Evolutionary conservation across 164 flowering plant genomes (phyloP).

Genomic region (Vitis amurensis): DNA sequence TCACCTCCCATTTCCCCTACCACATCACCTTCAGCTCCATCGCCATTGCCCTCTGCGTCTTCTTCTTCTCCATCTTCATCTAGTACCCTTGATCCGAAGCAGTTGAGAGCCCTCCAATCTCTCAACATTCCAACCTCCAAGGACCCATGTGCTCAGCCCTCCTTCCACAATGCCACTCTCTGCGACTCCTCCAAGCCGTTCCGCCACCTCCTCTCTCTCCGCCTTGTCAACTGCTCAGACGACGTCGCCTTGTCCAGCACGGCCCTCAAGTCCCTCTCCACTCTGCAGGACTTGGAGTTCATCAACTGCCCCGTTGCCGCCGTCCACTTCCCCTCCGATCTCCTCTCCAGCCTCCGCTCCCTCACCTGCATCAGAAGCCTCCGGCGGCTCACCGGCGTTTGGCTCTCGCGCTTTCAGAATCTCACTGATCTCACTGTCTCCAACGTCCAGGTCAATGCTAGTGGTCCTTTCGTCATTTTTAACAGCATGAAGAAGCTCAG

Average conservation of each 20-base stretch:
- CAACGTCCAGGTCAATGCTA: constrained; percentile 44
- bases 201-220: constrained; percentile 78
- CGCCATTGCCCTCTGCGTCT: constrained; percentile 16
- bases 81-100: constrained; percentile 80
- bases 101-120: constrained; percentile 75
- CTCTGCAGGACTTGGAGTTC: constrained; percentile 63
- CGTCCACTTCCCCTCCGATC: constrained; percentile 60
- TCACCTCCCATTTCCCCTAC: constrained; percentile 14
- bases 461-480: constrained; percentile 64
- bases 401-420: constrained; percentile 59
- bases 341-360: constrained; percentile 57
- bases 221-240: constrained; percentile 78
- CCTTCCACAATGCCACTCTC: constrained; percentile 47
- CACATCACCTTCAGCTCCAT: neutral
- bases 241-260: constrained; percentile 67
- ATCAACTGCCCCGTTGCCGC: constrained; percentile 66
- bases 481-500: constrained; percentile 48
- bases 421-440: constrained; percentile 71
- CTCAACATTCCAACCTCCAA: constrained; percentile 68
- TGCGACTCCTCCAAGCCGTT: constrained; percentile 78
- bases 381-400: constrained; percentile 67
- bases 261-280: constrained; percentile 71
- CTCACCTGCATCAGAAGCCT: constrained; percentile 67
- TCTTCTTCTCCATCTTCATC: constrained; percentile 14
- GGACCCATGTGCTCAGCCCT: constrained; percentile 71